Evolutionary conservation across 148 eudicot genomes (phyloP), one percentile per base, ranked within the genome.

Genomic region (Salicornia ramosissima): DNA sequence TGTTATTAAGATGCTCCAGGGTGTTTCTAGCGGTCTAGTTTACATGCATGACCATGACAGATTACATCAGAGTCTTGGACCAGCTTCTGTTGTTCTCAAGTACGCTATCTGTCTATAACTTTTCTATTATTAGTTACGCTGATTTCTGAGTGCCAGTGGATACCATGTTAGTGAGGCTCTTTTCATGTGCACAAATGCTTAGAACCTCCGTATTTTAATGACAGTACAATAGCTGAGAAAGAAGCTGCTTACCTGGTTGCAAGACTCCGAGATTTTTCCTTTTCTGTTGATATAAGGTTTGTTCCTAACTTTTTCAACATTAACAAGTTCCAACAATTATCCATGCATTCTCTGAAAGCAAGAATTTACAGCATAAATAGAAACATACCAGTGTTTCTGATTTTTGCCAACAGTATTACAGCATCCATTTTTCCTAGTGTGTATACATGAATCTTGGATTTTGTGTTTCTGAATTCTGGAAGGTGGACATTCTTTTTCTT

Each of bases 1-100:
- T 54, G 72, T 94, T 67, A 66, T 80, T 40, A 90, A 77, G 81
- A 81, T 94, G 74, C 86, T 94, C 72, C 86, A 89, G 18, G 91
- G 91, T 67, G 82, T 83, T 42, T 75, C 85, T 36, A 75, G 75
- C 55, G 99, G 96, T 60, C 85, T 94, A 36, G 91, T 81, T 24
- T 94, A 81, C 86, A 94, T 94, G 99, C 97, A 94, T 80, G 91
- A 82, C 73, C 84, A 69, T 80, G 96, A 94, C 28, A 83, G 90
- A 75, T 81, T 94, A 77, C 99, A 94, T 77, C 99, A 94, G 79
- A 94, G 99, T 83, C 93, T 94, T 72, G 99, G 99, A 74, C 99
- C 99, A 71, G 84, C 97, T 73, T 94, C 99, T 70, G 91, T 94
- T 71, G 88, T 86, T 83, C 92, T 94, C 79, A 94, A 94, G 99